These are phyloP conservation scores for Melastoma candidum DNA, from an alignment of 441 rosid species.

Conservation along the genomic window DNA sequence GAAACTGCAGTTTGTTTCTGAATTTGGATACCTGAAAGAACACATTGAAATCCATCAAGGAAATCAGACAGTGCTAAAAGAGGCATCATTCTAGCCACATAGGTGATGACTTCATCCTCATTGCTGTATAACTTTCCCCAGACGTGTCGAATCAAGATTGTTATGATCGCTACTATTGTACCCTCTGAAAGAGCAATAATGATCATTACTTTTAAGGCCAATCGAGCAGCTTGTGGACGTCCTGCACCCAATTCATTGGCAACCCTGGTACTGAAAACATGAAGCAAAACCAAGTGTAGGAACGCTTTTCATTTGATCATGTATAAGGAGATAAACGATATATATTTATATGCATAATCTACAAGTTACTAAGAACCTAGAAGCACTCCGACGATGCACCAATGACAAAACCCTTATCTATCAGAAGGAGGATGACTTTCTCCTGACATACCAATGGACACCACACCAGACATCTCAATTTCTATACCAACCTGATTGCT, in stretches of 20 bases:
- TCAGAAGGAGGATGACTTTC: too few species aligned
- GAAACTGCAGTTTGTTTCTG: too few species aligned
- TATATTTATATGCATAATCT: too few species aligned
- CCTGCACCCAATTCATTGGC: constrained; percentile 28
- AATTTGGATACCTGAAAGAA: constrained; percentile 27
- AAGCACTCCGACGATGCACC: too few species aligned
- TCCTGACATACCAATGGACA: too few species aligned
- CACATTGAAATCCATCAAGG: constrained; percentile 43
- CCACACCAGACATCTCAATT: background rate
- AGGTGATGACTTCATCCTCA: constrained; percentile 30
- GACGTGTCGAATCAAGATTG: constrained; percentile 20
- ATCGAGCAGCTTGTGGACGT: constrained; percentile 17
- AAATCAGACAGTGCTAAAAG: constrained; percentile 34
- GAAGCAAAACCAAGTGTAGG: too few species aligned
- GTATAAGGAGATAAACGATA: too few species aligned
- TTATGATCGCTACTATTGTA: constrained; percentile 17
- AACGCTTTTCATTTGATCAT: too few species aligned
- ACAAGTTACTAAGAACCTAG: too few species aligned
- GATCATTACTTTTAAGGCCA: constrained; percentile 28
- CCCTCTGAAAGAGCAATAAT: constrained; percentile 28
- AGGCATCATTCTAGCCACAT: constrained; percentile 40
- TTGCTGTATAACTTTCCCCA: constrained; percentile 45
- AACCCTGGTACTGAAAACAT: constrained; percentile 16
- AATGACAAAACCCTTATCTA: too few species aligned
- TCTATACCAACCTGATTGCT: constrained; percentile 33